Base-by-base conservation (phyloP, 2,329 filamentous ascomycete genomes). In the Xylaria sp. region DNA sequence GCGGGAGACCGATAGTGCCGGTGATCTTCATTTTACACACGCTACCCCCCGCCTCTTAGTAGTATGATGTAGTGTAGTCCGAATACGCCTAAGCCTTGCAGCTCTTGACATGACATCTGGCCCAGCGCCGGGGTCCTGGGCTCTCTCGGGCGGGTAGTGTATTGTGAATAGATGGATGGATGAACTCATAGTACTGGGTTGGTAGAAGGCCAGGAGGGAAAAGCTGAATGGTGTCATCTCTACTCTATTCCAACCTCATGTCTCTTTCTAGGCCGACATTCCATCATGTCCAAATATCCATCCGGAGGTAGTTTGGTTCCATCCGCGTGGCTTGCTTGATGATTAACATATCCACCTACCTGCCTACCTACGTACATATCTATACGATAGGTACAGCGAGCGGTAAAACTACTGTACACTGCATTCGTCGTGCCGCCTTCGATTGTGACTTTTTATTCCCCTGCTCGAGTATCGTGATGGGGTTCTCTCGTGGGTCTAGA, bases 21-120 rank as follows among this genome's bases (percentile, higher is more conserved):
- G 73, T 76, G 75, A 77, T 77, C 75, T 64, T 76, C 74, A 77
- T 77, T 74, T 72, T 48, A 67, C 69, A 70, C 56, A 69, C 61
- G 65, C 71, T 69, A 57, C 41, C 34, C 60, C 28, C 28, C 28
- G 5, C 5, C 25, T 37, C 23, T 13, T 46, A 34, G 46, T 48
- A 28, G 46, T 18, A 46, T 37, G 28, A 3, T 28, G 1, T 37
- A 37, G 34, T 37, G 34, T 37, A 37, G 34, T 10, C 8, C 34
- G 34, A 9, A 37, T 37, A 37, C 28, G 28, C 28, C 28, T 46
- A 20, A 69, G 71, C 66, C 70, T 67, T 72, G 72, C 69, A 72
- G 70, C 68, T 69, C 69, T 63, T 46, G 4, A 58, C 60, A 51
- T 67, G 66, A 65, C 60, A 44, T 65, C 69, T 65, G 71, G 57